Base-by-base conservation (phyloP, 768 basidiomycete genomes). In the Pulveroboletus sp. region DNA sequence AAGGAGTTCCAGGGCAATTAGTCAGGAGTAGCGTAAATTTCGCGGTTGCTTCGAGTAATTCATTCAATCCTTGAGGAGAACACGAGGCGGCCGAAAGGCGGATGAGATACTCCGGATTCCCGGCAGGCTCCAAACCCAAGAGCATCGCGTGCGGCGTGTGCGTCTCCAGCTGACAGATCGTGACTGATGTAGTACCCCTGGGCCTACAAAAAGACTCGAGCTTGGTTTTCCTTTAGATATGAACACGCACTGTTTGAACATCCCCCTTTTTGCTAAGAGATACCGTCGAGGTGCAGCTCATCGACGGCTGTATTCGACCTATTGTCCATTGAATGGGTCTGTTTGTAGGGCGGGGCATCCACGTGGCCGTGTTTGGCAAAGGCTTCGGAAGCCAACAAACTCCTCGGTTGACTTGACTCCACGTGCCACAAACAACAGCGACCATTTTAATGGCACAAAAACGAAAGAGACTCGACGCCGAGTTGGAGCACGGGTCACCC, bases 281-380 rank as follows among this genome's bases (percentile, higher is more conserved):
- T 3, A 21, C 21, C 21, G 21, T 21, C 21, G 21, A 26, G 48
- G 32, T 18, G 26, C 17, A 28, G 28, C n/a, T 12, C 28, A 18
- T 8, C 28, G 17, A 12, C 27, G n/a, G 37, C 36, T 24, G 43
- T 43, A 8, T 1, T 28, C 8, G 27, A 28, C 21, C 21, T 21
- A 21, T 21, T 21, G 21, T 21, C 21, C 3, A 21, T 21, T 21
- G 21, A 21, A 3, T 21, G 21, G 28, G 40, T 11, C 30, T 18
- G 42, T 18, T 43, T 11, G 21, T 21, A 21, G 21, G 21, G 21
- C 21, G 3, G 17, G 33, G 15, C 6, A 37, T 5, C 17, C 57
- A 54, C 50, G 52, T 62, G 59, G 49, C 43, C 11, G 42, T 66
- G 44, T 61, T 66, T 63, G 66, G 56, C 58, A 55, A 58, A 50